phyloP scores from a whole-genome alignment of 2,329 filamentous ascomycete genomes.

The Exophiala dermatitidis region DNA sequence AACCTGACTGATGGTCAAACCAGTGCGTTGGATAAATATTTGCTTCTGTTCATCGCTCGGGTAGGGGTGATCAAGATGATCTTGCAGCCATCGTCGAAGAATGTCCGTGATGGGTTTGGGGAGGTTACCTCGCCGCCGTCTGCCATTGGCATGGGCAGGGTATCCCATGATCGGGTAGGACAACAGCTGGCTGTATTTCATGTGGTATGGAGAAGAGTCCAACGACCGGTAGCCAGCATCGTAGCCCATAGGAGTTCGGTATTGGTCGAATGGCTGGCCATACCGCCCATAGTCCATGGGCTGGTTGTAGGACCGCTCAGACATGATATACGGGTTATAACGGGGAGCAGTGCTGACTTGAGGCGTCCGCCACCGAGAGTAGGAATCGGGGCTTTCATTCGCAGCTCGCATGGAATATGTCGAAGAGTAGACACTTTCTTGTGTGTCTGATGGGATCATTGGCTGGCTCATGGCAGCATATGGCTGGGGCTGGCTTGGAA shows the following conservation, averaged over 20 bases:
- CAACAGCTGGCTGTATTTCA: slow-evolving; percentile 17
- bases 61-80: slow-evolving; percentile 71
- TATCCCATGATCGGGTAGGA: slow-evolving; percentile 19
- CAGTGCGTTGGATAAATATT: slow-evolving; percentile 67
- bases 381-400: slow-evolving; percentile 12
- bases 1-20: slow-evolving; percentile 64
- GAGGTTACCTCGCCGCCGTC: slow-evolving; percentile 68
- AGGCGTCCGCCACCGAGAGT: slow-evolving; percentile 11
- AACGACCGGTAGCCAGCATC: slow-evolving; percentile 13
- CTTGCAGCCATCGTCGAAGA: slow-evolving; percentile 69
- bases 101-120: slow-evolving; percentile 82
- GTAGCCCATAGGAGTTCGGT: slow-evolving; percentile 14
- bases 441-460: slow-evolving; percentile 15
- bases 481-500: slow-evolving; percentile 7
- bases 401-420: slow-evolving; percentile 11
- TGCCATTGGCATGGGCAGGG: slow-evolving; percentile 28
- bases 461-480: slow-evolving; percentile 9
- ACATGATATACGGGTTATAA: slow-evolving; percentile 15
- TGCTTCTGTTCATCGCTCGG: slow-evolving; percentile 84
- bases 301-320: slow-evolving; percentile 13
- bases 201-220: slow-evolving; percentile 14
- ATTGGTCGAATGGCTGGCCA: slow-evolving; percentile 13
- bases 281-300: slow-evolving; percentile 10
- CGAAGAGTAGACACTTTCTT: slow-evolving; percentile 13
- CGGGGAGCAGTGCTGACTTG: slow-evolving; percentile 10